phyloP scores from a whole-genome alignment of 495 filamentous ascomycete genomes.

The Monascus purpureus region DNA sequence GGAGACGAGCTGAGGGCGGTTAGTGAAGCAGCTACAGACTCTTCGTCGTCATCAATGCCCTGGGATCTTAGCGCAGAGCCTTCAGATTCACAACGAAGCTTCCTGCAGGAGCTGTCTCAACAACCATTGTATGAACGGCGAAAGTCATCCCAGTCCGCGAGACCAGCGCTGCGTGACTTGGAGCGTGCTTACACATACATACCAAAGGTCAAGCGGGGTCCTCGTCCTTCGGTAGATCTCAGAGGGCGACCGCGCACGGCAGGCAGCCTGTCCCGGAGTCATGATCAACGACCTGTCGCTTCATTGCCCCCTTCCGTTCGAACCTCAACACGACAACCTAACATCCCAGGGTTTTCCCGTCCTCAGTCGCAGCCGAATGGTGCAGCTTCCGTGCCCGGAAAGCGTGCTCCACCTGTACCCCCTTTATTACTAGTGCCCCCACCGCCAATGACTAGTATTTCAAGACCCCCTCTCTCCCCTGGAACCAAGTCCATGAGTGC shows the following conservation, averaged over 20 bases:
- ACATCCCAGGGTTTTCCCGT: conserved; percentile 13
- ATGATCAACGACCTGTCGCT: conserved; percentile 55
- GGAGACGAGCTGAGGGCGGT: conserved; percentile 5
- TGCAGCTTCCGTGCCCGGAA: conserved; percentile 20
- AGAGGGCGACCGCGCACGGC: conserved; percentile 51
- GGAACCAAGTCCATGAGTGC: conserved; percentile 36
- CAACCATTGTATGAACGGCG: conserved; percentile 24
- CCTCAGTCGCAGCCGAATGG: conserved; percentile 31
- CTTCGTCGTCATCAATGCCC: conserved; percentile 6
- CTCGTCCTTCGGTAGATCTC: conserved; percentile 61
- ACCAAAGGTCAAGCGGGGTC: conserved; percentile 71
- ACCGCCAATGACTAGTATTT: conserved; percentile 29
- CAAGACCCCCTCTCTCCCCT: conserved; percentile 36
- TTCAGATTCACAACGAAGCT: conserved; percentile 12
- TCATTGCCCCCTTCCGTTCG: conserved; percentile 43
- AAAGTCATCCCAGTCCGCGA: conserved; percentile 50
- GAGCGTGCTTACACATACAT: conserved; percentile 43
- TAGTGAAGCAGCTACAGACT: conserved; percentile 10
- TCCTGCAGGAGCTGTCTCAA: conserved; percentile 25
- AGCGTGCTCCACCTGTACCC: conserved; percentile 26
- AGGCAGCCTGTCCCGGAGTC: conserved; percentile 22
- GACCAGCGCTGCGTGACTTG: conserved; percentile 46
- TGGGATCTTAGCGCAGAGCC: conserved; percentile 5
- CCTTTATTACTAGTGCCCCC: conserved; percentile 34
- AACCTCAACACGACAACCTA: conserved; percentile 28